Conservation (phyloP, 1,284 basidiomycete species). For the Cronartium quercuum region DNA sequence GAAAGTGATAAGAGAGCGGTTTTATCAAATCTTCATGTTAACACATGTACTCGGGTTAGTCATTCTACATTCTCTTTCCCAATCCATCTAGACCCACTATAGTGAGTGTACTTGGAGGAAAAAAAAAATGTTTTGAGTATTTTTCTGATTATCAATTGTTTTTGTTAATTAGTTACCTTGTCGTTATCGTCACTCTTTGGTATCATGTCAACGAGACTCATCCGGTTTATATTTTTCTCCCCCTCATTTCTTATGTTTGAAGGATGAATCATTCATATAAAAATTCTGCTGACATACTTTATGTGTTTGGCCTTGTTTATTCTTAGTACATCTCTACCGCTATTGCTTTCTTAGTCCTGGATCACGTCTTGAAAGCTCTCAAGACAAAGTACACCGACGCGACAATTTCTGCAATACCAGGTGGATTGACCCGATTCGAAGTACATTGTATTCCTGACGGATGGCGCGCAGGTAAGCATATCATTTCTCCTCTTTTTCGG, state of each 20-base stretch:
- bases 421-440: slow-evolving; percentile 23
- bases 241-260: background rate
- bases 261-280: background rate
- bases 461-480: slow-evolving; percentile 27
- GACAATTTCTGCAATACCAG: slow-evolving; percentile 22
- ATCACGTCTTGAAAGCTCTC: slow-evolving; percentile 12
- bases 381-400: slow-evolving; percentile 19
- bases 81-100: background rate
- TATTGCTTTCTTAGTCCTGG: slow-evolving; percentile 16
- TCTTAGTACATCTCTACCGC: background rate
- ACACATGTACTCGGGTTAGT: slow-evolving; percentile 29
- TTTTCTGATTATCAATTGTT: background rate
- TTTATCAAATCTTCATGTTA: slow-evolving; percentile 16
- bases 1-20: slow-evolving; percentile 2
- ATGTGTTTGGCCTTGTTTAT: background rate
- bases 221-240: slow-evolving; percentile 10
- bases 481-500: background rate
- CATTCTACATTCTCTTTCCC: background rate
- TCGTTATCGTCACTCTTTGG: slow-evolving; percentile 18
- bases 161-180: slow-evolving; percentile 16
- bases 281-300: background rate
- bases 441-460: slow-evolving; percentile 13
- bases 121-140: background rate
- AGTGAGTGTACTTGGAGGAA: too few relatives aligned
- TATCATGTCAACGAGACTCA: slow-evolving; percentile 8